Base-by-base conservation (phyloP, 2,329 filamentous ascomycete species). In the Pleurostoma richardsiae region DNA sequence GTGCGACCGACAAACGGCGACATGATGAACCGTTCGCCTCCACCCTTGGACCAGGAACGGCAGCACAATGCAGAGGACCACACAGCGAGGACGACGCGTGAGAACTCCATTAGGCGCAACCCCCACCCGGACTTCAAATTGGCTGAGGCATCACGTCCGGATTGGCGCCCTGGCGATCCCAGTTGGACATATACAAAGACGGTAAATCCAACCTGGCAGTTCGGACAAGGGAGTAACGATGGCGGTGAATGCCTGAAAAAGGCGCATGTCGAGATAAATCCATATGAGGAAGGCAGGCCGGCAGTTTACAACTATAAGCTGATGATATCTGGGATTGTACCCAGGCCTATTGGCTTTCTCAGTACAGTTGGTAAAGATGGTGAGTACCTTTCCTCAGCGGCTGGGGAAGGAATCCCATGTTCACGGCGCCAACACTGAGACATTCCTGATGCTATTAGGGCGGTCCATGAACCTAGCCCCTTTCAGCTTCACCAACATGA, bases 251-350 rank as follows among this genome's bases (percentile, higher is more conserved):
- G 6, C 53, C 55, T 27, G 52, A 41, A 6, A 51, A 57, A 11
- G 59, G 49, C 47, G 1, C 81, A 86, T 56, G 66, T 85, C 41
- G 76, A 82, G 53, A 86, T 87, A 44, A 77, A 86, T 56, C 83
- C 84, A 0, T 80, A 85, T 55, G 79, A 72, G 40, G 71, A 79
- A 48, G 82, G 81, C n/a, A 67, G 84, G 2, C 73, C 77, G 0
- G 69, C 74, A 1, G 68, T 74, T 0, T 78, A 73, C 59, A 87
- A 87, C 64, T 88, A 88, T 68, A 87, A 87, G 59, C 69, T 87
- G 2, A 64, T 88, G 40, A 86, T 87, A 52, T 82, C 76, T 3
- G 82, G 76, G 30, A 80, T 88, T 49, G 74, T 85, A 19, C 84
- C 84, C 0, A 70, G 84, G 29, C 84, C 84, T 1, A 76, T 88